A percentile compares a stretch with the other conserved stretches of the same genome.
phyloP scores from a whole-genome alignment of 495 filamentous ascomycete species.

The Hypoxylon crocopeplum region DNA sequence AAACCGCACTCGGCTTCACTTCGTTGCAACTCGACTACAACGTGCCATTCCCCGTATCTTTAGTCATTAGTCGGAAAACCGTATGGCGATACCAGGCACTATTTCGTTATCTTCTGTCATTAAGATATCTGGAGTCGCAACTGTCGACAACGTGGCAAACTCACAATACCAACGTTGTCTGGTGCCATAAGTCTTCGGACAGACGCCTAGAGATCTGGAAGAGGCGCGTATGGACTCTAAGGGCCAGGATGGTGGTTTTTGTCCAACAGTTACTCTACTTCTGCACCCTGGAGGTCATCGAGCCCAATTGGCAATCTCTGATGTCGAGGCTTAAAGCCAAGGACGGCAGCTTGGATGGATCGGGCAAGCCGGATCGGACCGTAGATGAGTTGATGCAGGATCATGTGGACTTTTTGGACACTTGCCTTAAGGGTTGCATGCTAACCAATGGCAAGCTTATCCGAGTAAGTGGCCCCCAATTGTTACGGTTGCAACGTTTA shows the following conservation, averaged over 20 bases:
- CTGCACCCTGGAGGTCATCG: conserved; percentile 94
- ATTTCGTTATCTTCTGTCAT: conserved; percentile 87
- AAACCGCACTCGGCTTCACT: conserved; percentile 85
- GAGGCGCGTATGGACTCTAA: conserved; percentile 85
- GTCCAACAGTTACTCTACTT: conserved; percentile 96
- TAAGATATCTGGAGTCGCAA: conserved; percentile 86
- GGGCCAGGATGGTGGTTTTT: conserved; percentile 94
- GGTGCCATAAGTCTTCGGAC: conserved; percentile 80
- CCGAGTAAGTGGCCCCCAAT: conserved; percentile 63
- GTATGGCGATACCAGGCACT: conserved; percentile 94
- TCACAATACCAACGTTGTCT: conserved; percentile 81
- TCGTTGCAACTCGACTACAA: conserved; percentile 91
- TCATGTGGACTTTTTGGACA: conserved; percentile 97
- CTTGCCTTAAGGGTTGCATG: conserved; percentile 98
- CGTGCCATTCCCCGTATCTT: conserved; percentile 94
- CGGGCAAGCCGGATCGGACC: conserved; percentile 71
- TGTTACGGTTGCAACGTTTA: conserved; percentile 7
- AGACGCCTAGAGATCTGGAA: conserved; percentile 89
- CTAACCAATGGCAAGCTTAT: conserved; percentile 93
- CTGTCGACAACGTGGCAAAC: conserved; percentile 87
- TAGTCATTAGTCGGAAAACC: conserved; percentile 95
- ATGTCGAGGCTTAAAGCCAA: conserved; percentile 80
- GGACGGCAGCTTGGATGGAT: conserved; percentile 54
- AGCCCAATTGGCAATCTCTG: conserved; percentile 93
- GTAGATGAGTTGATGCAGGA: conserved; percentile 99